These are phyloP conservation scores for Zasmidium citrigriseum DNA, from an alignment of 2,329 filamentous ascomycete species.

Conservation along the genomic window DNA sequence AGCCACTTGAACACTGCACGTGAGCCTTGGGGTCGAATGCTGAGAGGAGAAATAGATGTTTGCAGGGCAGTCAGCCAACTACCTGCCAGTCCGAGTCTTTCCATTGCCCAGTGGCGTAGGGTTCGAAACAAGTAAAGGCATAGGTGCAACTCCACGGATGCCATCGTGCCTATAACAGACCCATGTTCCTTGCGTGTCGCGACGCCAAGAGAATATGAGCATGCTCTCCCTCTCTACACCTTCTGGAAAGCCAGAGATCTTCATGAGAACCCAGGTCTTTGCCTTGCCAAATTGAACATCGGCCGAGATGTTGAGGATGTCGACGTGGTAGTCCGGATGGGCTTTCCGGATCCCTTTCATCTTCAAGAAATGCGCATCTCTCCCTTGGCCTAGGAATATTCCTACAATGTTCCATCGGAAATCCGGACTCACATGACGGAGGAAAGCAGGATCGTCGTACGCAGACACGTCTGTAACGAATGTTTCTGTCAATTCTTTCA, in stretches of 20 bases:
- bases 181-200: slow-evolving; percentile 4
- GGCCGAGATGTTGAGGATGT: background rate
- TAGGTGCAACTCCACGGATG: slow-evolving; percentile 11
- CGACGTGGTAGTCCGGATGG: background rate
- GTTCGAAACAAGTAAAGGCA: slow-evolving; percentile 1
- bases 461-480: background rate
- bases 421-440: background rate
- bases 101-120: background rate
- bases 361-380: background rate
- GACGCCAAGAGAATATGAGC: slow-evolving; percentile 7
- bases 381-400: background rate
- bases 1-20: too few species aligned
- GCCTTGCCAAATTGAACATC: background rate
- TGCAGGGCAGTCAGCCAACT: too few species aligned
- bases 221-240: slow-evolving; percentile 10
- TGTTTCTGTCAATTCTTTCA: background rate
- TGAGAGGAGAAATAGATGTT: too few species aligned
- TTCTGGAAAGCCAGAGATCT: slow-evolving; percentile 1
- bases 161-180: slow-evolving; percentile 5
- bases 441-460: background rate
- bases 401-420: background rate
- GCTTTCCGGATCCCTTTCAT: background rate
- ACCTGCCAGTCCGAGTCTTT: too few species aligned
- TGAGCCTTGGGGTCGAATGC: too few species aligned
- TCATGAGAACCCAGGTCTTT: slow-evolving; percentile 13